phyloP scores from a whole-genome alignment of 495 filamentous ascomycete species.

The Lasiosphaeris hirsuta region DNA sequence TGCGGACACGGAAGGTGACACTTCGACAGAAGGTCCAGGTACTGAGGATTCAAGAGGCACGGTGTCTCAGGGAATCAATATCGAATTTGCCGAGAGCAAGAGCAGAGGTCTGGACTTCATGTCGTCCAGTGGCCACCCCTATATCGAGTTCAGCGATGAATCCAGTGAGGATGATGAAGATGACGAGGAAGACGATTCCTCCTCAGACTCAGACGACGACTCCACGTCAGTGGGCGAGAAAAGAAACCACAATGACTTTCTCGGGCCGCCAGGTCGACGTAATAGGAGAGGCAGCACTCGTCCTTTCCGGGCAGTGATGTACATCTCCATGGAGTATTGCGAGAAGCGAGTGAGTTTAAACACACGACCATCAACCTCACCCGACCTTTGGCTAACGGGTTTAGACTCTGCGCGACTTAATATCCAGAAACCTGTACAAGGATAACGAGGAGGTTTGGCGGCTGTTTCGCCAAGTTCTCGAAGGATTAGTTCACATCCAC shows the following conservation, averaged over 20 bases:
- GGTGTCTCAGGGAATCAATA: constrained; percentile 40
- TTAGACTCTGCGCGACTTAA: constrained; percentile 86
- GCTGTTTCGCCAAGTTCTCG: constrained; percentile 84
- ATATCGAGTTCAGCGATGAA: constrained; percentile 77
- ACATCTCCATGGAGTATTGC: constrained; percentile 87
- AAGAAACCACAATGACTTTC: constrained; percentile 8
- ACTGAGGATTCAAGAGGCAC: constrained; percentile 19
- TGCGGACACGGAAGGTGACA: constrained; percentile 54
- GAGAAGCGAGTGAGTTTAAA: constrained; percentile 69
- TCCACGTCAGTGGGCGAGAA: constrained; percentile 16
- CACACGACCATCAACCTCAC: neutral
- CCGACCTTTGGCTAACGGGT: neutral
- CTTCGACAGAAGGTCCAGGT: constrained; percentile 53
- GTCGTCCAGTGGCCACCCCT: constrained; percentile 76
- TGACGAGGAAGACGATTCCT: constrained; percentile 25
- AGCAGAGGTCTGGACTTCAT: constrained; percentile 91
- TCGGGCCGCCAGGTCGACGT: constrained; percentile 20
- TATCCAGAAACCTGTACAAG: constrained; percentile 68
- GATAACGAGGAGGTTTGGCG: constrained; percentile 80
- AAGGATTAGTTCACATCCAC: constrained; percentile 89
- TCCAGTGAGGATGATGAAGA: constrained; percentile 54
- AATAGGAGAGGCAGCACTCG: constrained; percentile 31
- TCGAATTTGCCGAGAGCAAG: constrained; percentile 63
- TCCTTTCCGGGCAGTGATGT: constrained; percentile 41
- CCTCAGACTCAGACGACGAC: constrained; percentile 29